These are phyloP conservation scores for Kewa caespitosa DNA, from an alignment of 179 eudicot genomes.

Conservation along the genomic window DNA sequence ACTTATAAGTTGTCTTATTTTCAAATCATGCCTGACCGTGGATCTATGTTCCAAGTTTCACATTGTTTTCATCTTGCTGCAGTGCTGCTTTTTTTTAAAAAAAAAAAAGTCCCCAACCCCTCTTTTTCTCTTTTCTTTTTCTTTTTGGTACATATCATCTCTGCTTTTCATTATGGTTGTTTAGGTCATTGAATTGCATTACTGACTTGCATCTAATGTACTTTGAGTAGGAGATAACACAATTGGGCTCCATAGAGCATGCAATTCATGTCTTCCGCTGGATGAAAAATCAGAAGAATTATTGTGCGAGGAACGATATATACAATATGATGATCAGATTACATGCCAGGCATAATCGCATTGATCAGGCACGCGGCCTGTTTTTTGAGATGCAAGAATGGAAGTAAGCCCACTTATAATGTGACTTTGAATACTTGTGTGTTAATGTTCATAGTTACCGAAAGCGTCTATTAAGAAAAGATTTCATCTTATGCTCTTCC, in stretches of 20 bases:
- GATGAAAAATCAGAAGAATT: slow-evolving; percentile 93
- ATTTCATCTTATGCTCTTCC: not conserved
- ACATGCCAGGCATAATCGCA: slow-evolving; percentile 77
- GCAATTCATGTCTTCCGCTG: slow-evolving; percentile 71
- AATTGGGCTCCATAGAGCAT: slow-evolving; percentile 79
- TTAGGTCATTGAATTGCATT: not conserved
- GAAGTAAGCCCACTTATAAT: slow-evolving; percentile 49
- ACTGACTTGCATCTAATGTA: slow-evolving; percentile 5
- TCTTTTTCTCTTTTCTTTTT: not conserved
- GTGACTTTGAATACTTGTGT: not conserved
- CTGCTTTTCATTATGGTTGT: no score
- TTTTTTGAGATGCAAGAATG: slow-evolving; percentile 99
- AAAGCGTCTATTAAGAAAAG: not conserved
- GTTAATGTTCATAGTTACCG: not conserved
- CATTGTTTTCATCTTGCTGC: not conserved
- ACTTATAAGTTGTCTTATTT: not conserved
- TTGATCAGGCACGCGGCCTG: slow-evolving; percentile 94
- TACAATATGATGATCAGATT: slow-evolving; percentile 95
- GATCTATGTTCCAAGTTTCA: not conserved
- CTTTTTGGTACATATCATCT: not conserved
- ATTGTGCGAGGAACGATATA: slow-evolving; percentile 82
- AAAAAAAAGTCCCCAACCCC: no score
- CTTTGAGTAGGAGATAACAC: slow-evolving; percentile 70
- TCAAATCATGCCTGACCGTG: not conserved
- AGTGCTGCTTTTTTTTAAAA: not conserved